Evolutionary conservation across 495 filamentous ascomycete species (phyloP), one percentile per base, ranked within the genome.

Genomic region (Friedmanniomyces endolithicus): DNA sequence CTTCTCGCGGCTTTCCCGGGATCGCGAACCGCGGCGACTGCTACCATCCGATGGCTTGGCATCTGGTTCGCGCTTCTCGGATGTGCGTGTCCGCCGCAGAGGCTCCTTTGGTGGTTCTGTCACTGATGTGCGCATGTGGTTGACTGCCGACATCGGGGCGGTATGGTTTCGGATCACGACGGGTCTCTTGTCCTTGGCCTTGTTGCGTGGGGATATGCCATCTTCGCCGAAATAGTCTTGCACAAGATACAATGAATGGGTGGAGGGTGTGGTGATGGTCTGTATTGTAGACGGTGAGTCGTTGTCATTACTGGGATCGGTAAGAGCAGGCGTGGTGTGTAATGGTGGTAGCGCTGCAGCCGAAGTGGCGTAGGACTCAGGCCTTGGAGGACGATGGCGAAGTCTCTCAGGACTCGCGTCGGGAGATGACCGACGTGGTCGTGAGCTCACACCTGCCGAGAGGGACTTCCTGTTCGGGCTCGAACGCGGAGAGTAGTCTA

Each of bases 1-100:
- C 53, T 64, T 65, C 53, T 71, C 68, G 24, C 62, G 60, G 34
- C 60, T 63, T 40, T 68, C 67, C 24, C 65, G 47, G n/a, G 61
- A 55, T n/a, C 52, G 20, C 37, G 59, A 52, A 4, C 53, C 50
- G 22, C 56, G n/a, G 43, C 29, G 20, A 23, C 22, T 19, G 12
- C 29, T 48, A 17, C 29, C 44, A 22, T 27, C 37, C 1, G 31
- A 35, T 14, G 53, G 24, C 19, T 29, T 44, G 19, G 41, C 37
- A 16, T 20, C 45, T 43, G 48, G 51, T 24, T 49, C 53, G n/a
- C 23, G 43, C n/a, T 25, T 31, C 11, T 55, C 46, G 1, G 16
- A 29, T 3, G 29, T 52, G 24, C 19, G 25, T 6, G 39, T 29
- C 27, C 35, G 37, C 41, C 24, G 45, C 41, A 49, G 17, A 25